Percentiles rank a stretch among this genome's conserved stretches.
These are phyloP conservation scores for Phyllosticta ampelicida DNA, from an alignment of 2,329 filamentous ascomycete species.

Conservation along the genomic window DNA sequence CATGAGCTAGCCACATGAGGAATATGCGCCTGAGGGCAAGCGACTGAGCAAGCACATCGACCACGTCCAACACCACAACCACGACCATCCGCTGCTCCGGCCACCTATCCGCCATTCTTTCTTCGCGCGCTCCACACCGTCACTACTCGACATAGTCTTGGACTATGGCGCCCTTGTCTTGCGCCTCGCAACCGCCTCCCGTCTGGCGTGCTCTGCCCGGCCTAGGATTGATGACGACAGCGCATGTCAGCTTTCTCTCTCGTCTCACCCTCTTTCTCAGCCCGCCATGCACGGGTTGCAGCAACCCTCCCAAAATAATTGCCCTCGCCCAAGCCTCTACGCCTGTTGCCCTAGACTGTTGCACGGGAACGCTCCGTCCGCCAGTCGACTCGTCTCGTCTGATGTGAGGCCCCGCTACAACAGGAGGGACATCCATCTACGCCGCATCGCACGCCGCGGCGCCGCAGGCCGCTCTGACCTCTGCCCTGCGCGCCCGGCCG, in stretches of 20 bases:
- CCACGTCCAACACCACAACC: background rate
- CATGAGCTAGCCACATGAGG: background rate
- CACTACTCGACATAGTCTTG: slow-evolving; percentile 4
- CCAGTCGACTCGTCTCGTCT: background rate
- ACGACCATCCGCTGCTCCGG: background rate
- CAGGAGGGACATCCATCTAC: background rate
- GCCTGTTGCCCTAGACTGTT: slow-evolving; percentile 1
- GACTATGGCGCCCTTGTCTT: background rate
- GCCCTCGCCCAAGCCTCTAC: slow-evolving; percentile 8
- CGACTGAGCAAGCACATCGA: background rate
- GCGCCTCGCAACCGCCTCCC: background rate
- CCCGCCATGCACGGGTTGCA: background rate
- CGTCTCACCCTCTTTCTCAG: background rate
- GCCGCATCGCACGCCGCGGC: background rate
- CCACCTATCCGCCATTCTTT: background rate
- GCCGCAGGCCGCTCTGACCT: background rate
- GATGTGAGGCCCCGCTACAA: background rate
- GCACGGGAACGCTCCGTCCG: slow-evolving; percentile 11
- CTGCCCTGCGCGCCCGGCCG: background rate
- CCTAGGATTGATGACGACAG: background rate
- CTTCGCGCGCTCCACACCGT: slow-evolving; percentile 11
- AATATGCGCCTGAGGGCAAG: background rate
- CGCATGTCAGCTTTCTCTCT: background rate
- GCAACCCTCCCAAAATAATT: background rate
- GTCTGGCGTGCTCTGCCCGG: background rate